Evolutionary conservation across 352 stramenopile species (phyloP).

Genomic region (Phytophthora gonapodyides): DNA sequence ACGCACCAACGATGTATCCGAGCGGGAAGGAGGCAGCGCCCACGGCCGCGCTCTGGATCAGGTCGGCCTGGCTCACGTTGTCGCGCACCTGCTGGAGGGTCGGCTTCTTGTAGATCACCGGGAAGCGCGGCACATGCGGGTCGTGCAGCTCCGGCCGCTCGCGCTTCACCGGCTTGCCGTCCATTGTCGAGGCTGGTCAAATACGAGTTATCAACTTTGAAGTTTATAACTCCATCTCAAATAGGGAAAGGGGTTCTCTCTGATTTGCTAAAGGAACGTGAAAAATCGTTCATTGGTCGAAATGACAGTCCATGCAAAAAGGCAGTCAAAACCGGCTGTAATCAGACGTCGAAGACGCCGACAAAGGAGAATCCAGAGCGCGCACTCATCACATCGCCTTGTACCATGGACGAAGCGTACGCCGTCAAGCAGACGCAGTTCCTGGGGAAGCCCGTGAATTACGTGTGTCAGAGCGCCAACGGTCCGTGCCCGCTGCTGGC

Average conservation of each 20-base stretch:
- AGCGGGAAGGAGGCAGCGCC: slow-evolving; percentile 61
- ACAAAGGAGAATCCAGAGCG: not conserved
- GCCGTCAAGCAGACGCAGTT: slow-evolving; percentile 83
- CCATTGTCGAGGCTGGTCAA: too few relatives aligned
- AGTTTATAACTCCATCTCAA: too few relatives aligned
- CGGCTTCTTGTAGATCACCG: slow-evolving; percentile 65
- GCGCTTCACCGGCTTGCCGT: slow-evolving; percentile 36
- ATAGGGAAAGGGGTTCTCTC: not conserved
- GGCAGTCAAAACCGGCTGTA: not conserved
- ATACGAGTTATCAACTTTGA: too few relatives aligned
- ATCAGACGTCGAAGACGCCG: slow-evolving; percentile 3
- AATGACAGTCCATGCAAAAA: too few relatives aligned
- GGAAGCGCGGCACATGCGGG: slow-evolving; percentile 65
- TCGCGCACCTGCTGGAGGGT: slow-evolving; percentile 61
- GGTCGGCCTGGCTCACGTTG: slow-evolving; percentile 60
- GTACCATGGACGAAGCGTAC: slow-evolving; percentile 65
- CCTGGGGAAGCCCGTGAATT: slow-evolving; percentile 77
- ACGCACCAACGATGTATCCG: slow-evolving; percentile 75
- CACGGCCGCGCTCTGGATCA: slow-evolving; percentile 48
- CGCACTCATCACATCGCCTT: not conserved
- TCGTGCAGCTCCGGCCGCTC: slow-evolving; percentile 55
- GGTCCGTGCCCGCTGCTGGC: slow-evolving; percentile 97
- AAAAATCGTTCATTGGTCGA: not conserved
- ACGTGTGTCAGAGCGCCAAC: slow-evolving; percentile 98
- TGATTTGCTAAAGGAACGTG: slow-evolving; percentile 10